A percentile compares a stretch with the other conserved stretches of the same genome.
Evolutionary conservation across 202 grass and related monocot genomes (phyloP).

Genomic region (Setaria italica): DNA sequence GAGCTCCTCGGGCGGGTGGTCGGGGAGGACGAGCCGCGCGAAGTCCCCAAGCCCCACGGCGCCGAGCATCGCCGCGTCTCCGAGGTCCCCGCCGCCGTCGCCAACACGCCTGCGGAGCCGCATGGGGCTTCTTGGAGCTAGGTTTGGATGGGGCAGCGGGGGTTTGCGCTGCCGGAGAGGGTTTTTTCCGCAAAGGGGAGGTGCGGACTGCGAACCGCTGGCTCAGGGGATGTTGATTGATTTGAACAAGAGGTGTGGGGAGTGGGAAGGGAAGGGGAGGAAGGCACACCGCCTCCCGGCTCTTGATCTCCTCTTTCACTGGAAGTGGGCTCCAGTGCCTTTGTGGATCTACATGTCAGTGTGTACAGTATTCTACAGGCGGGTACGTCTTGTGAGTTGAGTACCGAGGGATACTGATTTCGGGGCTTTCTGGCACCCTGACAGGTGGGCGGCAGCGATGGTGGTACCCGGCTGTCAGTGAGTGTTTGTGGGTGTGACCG

Average conservation of each 20-base stretch:
- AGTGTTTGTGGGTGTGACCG: not conserved
- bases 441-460: not conserved
- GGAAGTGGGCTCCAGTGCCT: rapidly evolving
- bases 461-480: not conserved
- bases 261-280: not conserved
- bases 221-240: constrained; percentile 18
- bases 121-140: not conserved
- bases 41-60: constrained; percentile 39
- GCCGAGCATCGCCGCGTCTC: not conserved
- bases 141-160: constrained; percentile 19
- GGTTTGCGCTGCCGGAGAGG: constrained; percentile 35
- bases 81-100: not conserved
- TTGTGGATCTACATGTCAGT: rapidly evolving
- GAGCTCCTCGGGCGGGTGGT: constrained; percentile 12
- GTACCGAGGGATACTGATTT: not conserved
- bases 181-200: constrained; percentile 44
- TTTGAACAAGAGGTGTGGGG: constrained; percentile 37
- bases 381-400: not conserved
- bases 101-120: not conserved
- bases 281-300: not conserved
- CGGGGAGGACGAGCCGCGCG: constrained; percentile 32
- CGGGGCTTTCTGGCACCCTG: not conserved
- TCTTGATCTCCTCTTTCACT: not conserved
- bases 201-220: not conserved
- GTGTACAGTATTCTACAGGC: rapidly evolving